phyloP scores from a whole-genome alignment of 371 early-diverging fungal species.

The Mucor mucedo region DNA sequence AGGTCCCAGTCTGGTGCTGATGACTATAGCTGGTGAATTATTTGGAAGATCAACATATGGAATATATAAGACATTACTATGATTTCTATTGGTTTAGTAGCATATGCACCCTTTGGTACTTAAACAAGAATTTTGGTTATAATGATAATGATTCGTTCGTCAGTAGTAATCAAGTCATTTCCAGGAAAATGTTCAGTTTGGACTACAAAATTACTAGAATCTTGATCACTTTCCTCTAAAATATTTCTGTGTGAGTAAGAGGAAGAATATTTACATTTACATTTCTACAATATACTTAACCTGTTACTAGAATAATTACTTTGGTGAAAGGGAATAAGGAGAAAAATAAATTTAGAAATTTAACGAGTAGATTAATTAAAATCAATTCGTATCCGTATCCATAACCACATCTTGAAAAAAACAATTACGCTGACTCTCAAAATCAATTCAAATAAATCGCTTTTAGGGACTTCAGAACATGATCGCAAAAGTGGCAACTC shows the following conservation, averaged over 20 bases:
- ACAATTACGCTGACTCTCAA: too few species aligned
- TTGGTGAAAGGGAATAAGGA: constrained; percentile 1
- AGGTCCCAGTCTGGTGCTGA: too few species aligned
- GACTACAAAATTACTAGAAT: constrained; percentile 22
- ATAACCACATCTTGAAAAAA: too few species aligned
- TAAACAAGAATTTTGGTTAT: constrained; percentile 12
- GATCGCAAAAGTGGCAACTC: too few species aligned
- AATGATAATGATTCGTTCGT: constrained; percentile 18
- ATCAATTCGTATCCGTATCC: too few species aligned
- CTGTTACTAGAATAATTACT: constrained; percentile 4
- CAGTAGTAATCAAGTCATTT: background rate
- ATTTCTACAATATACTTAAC: constrained; percentile 12
- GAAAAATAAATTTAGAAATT: background rate
- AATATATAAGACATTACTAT: too few species aligned
- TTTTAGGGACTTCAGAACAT: too few species aligned
- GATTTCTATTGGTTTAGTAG: too few species aligned
- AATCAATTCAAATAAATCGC: too few species aligned
- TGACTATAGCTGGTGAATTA: too few species aligned
- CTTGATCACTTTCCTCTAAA: constrained; percentile 25
- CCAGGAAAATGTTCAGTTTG: constrained; percentile 20
- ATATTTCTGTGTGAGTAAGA: constrained; percentile 16
- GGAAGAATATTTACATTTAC: constrained; percentile 14
- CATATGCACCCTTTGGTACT: constrained; percentile 7
- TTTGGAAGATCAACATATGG: too few species aligned
- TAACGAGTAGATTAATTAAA: too few species aligned